Percentiles rank a stretch among this genome's conserved stretches.
Conservation (phyloP, 495 filamentous ascomycete species). For the Aspergillus bridgeri region DNA sequence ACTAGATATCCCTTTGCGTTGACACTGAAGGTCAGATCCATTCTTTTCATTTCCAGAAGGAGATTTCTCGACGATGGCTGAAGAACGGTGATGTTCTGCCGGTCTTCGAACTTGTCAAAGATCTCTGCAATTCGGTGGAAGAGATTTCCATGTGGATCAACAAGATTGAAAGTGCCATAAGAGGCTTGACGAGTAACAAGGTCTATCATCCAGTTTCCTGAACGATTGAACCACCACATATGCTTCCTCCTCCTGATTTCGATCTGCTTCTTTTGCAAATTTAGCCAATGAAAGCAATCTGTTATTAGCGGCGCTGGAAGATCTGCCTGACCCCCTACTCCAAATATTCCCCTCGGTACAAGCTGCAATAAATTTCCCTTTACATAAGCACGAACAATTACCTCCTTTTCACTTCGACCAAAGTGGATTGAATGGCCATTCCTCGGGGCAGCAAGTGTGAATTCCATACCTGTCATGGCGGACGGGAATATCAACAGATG, state of each 20-base stretch:
- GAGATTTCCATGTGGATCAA: constrained; percentile 30
- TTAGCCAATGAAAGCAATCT: constrained; percentile 54
- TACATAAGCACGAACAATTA: constrained; percentile 16
- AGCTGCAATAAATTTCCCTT: constrained; percentile 33
- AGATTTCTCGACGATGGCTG: constrained; percentile 19
- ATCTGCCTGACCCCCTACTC: constrained; percentile 13
- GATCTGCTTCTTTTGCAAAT: constrained; percentile 36
- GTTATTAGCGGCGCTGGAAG: constrained; percentile 46
- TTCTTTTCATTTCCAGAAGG: constrained; percentile 39
- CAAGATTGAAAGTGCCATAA: constrained; percentile 12
- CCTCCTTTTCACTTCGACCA: constrained; percentile 21
- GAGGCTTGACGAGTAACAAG: constrained; percentile 21
- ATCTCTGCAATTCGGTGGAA: constrained; percentile 26
- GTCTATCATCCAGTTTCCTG: constrained; percentile 24
- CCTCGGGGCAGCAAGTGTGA: constrained; percentile 27
- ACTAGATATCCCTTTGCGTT: constrained; percentile 13
- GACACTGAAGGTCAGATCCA: constrained; percentile 47
- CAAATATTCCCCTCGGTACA: constrained; percentile 37
- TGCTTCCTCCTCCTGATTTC: constrained; percentile 26
- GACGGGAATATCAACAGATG: constrained; percentile 39
- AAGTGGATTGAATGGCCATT: constrained; percentile 35
- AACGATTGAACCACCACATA: constrained; percentile 33
- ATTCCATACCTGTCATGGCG: constrained; percentile 38
- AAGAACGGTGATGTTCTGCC: constrained; percentile 28
- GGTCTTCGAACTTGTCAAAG: constrained; percentile 30